These are phyloP conservation scores for Astrothelium macrocarpum DNA, from an alignment of 495 filamentous ascomycete genomes.

Conservation along the genomic window DNA sequence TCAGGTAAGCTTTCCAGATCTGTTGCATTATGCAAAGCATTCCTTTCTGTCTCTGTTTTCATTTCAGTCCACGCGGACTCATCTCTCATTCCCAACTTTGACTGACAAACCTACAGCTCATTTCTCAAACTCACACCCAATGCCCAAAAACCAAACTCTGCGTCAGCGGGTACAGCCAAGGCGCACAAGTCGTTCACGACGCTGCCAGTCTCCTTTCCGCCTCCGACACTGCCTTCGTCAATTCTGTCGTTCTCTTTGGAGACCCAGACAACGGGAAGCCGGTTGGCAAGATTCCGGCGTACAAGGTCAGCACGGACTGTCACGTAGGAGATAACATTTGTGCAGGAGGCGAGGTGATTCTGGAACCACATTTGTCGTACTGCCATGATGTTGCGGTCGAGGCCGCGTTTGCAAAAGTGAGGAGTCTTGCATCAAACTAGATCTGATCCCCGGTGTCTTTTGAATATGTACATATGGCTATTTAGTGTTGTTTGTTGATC, in stretches of 20 bases:
- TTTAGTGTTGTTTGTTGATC: not conserved
- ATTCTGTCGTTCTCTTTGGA: constrained; percentile 28
- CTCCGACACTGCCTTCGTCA: constrained; percentile 17
- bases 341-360: constrained; percentile 12
- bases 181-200: constrained; percentile 24
- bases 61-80: not conserved
- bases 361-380: constrained; percentile 25
- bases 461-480: not conserved
- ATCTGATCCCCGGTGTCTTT: not conserved
- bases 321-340: constrained; percentile 24
- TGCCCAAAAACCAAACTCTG: constrained; percentile 27
- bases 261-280: constrained; percentile 24
- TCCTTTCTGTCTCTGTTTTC: not conserved
- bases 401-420: constrained; percentile 14
- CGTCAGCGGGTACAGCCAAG: constrained; percentile 26
- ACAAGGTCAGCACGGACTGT: constrained; percentile 24
- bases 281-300: constrained; percentile 19
- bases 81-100: not conserved
- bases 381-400: constrained; percentile 12
- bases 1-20: constrained; percentile 3
- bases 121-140: constrained; percentile 14
- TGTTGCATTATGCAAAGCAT: not conserved
- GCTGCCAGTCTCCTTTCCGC: constrained; percentile 20
- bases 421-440: constrained; percentile 1
- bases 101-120: constrained; percentile 9